Base-by-base conservation (phyloP, 129 eudicot genomes). In the Chrysanthemum seticuspe region DNA sequence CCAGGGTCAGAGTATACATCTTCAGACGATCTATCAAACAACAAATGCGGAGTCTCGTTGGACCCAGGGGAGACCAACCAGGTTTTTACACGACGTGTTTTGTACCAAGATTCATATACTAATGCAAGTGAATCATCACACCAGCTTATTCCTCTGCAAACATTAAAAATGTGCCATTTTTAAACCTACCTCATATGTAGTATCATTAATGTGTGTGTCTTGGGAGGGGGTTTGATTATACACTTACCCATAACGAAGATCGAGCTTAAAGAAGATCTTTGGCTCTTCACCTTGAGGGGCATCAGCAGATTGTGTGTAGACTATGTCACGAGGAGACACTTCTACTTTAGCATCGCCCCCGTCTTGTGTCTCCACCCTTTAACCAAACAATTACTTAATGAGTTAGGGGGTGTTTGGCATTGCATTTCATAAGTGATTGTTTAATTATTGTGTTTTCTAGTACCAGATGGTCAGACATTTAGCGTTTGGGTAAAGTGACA, bases 1-100 rank as follows among this genome's bases (percentile, higher is more conserved):
- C 98, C 98, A 61, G 98, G 98, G 86, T 93, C 98, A 54, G 98
- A 89, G 83, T 93, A 93, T n/a, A 87, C 98, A 79, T 93, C 98
- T 78, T 93, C 98, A 34, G 84, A 93, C 6, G 98, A 93, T 76
- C 98, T 83, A 84, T 93, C 98, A 69, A 93, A 93, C 15, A 93
- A 83, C 67, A 93, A 77, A 25, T 87, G 90, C 31, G 97, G 90
- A 69, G 73, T 86, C 78, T 77, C 72, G 15, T 69, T 49, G 16
- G 73, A 76, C 52, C 91, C 97, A 66, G 98, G 97, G 72, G 98
- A 82, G 59, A 89, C 87, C 55, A 87, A 76, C 98, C 98, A 93
- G 50, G 98, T 93, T 76, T 83, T 76, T 75, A 83, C 69, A 73
- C 71, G 84, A 15, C 97, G 85, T 48, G 98, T 93, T 78, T 90